phyloP scores from a whole-genome alignment of 2,329 filamentous ascomycete genomes.

The Stagonosporopsis cucurbitacearum region DNA sequence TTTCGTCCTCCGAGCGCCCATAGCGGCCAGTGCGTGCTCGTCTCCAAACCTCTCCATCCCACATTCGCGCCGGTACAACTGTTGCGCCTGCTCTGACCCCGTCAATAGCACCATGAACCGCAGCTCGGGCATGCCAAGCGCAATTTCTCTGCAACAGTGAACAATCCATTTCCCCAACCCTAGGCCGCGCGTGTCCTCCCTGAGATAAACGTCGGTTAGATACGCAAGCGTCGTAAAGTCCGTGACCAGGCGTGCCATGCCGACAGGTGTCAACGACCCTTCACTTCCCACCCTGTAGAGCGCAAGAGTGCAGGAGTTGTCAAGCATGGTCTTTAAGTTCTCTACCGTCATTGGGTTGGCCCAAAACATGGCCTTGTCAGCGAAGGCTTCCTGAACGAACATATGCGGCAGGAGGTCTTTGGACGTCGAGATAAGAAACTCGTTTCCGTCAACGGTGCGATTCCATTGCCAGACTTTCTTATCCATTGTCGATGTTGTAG shows the following conservation, averaged over 20 bases:
- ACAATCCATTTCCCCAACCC: slow-evolving; percentile 72
- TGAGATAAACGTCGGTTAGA: slow-evolving; percentile 72
- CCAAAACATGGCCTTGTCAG: slow-evolving; percentile 41
- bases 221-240: slow-evolving; percentile 74
- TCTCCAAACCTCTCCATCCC: slow-evolving; percentile 36
- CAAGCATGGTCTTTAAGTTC: slow-evolving; percentile 34
- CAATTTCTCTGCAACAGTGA: slow-evolving; percentile 63
- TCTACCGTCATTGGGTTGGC: slow-evolving; percentile 32
- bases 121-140: slow-evolving; percentile 65
- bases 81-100: slow-evolving; percentile 31
- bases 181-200: slow-evolving; percentile 63
- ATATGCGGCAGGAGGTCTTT: slow-evolving; percentile 33
- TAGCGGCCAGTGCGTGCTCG: slow-evolving; percentile 30
- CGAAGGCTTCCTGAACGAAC: slow-evolving; percentile 42
- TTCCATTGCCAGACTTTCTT: slow-evolving; percentile 34
- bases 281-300: slow-evolving; percentile 27
- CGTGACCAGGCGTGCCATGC: slow-evolving; percentile 69
- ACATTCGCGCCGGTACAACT: slow-evolving; percentile 36
- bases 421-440: slow-evolving; percentile 39
- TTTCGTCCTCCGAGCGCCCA: slow-evolving; percentile 34
- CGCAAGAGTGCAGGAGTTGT: slow-evolving; percentile 44
- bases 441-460: slow-evolving; percentile 25
- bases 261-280: slow-evolving; percentile 54
- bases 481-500: slow-evolving; percentile 21
- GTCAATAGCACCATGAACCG: slow-evolving; percentile 50